These are phyloP conservation scores for Ganoderma sinense DNA, from an alignment of 1,284 basidiomycete species.

Conservation along the genomic window DNA sequence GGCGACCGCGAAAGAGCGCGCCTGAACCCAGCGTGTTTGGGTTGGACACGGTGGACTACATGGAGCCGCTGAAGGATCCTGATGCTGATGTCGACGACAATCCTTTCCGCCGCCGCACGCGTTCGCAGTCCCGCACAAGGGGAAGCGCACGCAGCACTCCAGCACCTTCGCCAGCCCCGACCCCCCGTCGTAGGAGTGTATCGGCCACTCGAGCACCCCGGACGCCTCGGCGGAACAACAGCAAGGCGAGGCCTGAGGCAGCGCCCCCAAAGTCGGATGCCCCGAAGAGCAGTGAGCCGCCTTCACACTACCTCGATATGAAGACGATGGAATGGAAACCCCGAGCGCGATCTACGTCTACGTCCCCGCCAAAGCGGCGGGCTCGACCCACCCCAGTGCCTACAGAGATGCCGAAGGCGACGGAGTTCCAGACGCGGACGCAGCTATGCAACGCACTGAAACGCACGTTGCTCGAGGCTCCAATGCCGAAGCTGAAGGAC, in stretches of 20 bases:
- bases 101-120: not conserved
- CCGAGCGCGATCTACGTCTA: constrained; percentile 12
- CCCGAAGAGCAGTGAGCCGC: not conserved
- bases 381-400: not conserved
- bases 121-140: not conserved
- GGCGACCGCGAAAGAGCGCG: constrained; percentile 25
- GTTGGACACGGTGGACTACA: constrained; percentile 15
- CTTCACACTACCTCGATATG: constrained; percentile 25
- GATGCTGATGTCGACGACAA: constrained; percentile 7
- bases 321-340: constrained; percentile 22
- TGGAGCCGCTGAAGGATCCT: constrained; percentile 25
- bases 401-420: not conserved
- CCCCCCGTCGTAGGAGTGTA: not conserved
- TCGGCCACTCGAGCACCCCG: not conserved
- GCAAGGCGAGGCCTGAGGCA: not conserved
- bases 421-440: constrained; percentile 23
- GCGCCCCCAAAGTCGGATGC: not conserved
- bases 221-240: constrained; percentile 8
- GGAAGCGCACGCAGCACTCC: not conserved
- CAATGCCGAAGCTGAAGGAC: constrained; percentile 7
- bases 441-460: constrained; percentile 16
- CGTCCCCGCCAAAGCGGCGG: constrained; percentile 9
- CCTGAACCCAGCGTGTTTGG: constrained; percentile 13
- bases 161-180: not conserved
- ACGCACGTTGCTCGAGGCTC: constrained; percentile 4